Evolutionary conservation across 176 grass and related monocot species (phyloP).

Genomic region (Oryza meyeriana): DNA sequence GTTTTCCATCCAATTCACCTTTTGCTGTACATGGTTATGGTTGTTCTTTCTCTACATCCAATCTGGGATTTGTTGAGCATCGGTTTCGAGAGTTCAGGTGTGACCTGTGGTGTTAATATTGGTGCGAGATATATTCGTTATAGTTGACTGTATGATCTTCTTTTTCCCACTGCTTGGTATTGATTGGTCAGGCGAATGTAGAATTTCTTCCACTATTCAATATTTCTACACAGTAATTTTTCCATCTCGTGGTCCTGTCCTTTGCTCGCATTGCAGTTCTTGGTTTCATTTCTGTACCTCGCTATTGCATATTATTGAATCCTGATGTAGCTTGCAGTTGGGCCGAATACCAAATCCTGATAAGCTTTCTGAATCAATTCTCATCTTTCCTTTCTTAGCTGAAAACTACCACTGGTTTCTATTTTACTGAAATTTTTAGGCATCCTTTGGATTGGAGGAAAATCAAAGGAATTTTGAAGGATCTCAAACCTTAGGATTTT

Average conservation of each 20-base stretch:
- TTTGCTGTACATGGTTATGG: conserved; percentile 55
- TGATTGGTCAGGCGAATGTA: conserved; percentile 34
- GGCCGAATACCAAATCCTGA: background rate
- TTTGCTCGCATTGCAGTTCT: background rate
- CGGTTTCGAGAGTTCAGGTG: conserved; percentile 17
- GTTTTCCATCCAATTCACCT: conserved; percentile 31
- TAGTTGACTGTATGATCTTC: conserved; percentile 27
- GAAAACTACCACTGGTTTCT: background rate
- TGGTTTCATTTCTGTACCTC: background rate
- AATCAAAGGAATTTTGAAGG: too few relatives aligned
- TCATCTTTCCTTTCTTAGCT: background rate
- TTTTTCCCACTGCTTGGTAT: conserved; percentile 29
- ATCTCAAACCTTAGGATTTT: too few relatives aligned
- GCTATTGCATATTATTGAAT: background rate
- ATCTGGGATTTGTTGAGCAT: background rate
- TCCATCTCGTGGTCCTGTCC: background rate
- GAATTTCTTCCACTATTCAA: conserved; percentile 20
- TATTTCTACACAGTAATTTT: background rate
- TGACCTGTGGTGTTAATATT: conserved; percentile 45
- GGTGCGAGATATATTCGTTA: conserved; percentile 32
- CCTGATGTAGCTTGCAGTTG: background rate
- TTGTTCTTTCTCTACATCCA: conserved; percentile 17
- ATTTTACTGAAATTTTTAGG: background rate
- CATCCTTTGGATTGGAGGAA: too few relatives aligned
- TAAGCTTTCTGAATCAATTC: background rate